phyloP scores from a whole-genome alignment of 805 yeast genomes.

The Gaillardinia entomophila region DNA sequence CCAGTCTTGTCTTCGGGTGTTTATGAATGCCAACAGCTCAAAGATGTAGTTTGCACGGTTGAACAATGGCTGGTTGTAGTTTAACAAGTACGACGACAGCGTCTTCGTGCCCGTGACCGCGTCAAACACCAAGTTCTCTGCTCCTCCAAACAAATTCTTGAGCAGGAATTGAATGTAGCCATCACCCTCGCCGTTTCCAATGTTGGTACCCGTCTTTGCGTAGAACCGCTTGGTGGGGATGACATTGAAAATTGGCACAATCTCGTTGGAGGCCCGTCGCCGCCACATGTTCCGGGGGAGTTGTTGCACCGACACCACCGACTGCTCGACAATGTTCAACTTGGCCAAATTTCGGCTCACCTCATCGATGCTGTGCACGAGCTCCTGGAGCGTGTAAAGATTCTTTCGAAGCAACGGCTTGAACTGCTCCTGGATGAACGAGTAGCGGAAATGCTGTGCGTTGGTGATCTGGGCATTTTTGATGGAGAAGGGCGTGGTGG shows the following conservation, averaged over 20 bases:
- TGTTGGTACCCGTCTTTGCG: constrained; percentile 90
- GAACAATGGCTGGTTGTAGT: constrained; percentile 40
- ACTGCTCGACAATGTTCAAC: constrained; percentile 37
- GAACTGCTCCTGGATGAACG: constrained; percentile 43
- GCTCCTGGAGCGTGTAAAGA: constrained; percentile 32
- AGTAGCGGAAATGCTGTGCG: constrained; percentile 39
- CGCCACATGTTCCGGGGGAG: constrained; percentile 11
- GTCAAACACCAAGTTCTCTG: constrained; percentile 45
- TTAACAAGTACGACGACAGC: constrained; percentile 43
- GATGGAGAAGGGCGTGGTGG: constrained; percentile 37
- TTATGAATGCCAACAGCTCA: constrained; percentile 36
- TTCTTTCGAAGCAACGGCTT: constrained; percentile 37
- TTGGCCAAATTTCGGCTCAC: constrained; percentile 39
- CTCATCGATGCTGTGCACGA: constrained; percentile 37
- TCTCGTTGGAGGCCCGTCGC: constrained; percentile 10
- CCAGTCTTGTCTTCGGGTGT: constrained; percentile 44
- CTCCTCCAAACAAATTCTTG: constrained; percentile 54
- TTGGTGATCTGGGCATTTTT: constrained; percentile 45
- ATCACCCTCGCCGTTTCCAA: constrained; percentile 96
- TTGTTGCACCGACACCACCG: constrained; percentile 28
- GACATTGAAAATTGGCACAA: constrained; percentile 33
- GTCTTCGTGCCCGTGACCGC: constrained; percentile 47
- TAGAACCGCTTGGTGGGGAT: constrained; percentile 63
- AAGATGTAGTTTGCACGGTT: constrained; percentile 35
- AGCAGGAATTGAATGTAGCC: constrained; percentile 76